Evolutionary conservation across 805 yeast genomes (phyloP), one percentile per base, ranked within the genome.

Genomic region (Jamesozyma jinghongensis): DNA sequence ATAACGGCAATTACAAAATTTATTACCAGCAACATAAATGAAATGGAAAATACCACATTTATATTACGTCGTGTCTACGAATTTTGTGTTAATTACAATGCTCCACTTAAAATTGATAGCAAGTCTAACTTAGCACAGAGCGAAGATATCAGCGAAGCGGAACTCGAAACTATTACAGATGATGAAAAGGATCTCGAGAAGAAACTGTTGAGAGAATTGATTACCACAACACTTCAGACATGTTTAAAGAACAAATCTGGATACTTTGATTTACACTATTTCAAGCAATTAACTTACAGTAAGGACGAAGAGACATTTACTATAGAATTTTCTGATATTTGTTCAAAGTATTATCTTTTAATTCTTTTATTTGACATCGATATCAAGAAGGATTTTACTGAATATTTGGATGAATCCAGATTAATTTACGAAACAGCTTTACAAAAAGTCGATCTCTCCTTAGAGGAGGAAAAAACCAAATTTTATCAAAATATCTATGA

Each of bases 131-230:
- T 22, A 10, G 26, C 26, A 22, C 6, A 22, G 26, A 19, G 18
- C 11, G 19, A 18, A 12, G 67, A 50, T 8, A 19, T 38, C 51
- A 47, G 57, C 3, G 48, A 59, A 14, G 66, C 62, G 16, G 68
- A 72, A 19, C 48, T 64, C 1, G 63, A 61, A 4, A 73, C 70
- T 19, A 59, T 71, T 27, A 50, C 49, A 14, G 66, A 66, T 20
- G 84, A 79, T 52, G 90, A 82, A 55, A 63, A 69, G 4, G 73
- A 70, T 44, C 61, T 82, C 30, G 86, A 82, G 49, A 66, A 84
- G 32, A 74, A 73, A 47, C 62, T 86, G 29, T 62, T 88, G 38
- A 74, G 76, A 29, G 71, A 77, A 33, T 73, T 81, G 38, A 44
- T 81, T 14, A 71, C 87, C 2, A 71, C 75, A 50, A 52, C 72